phyloP scores from a whole-genome alignment of 495 filamentous ascomycete species.

The Talaromyces proteolyticus region DNA sequence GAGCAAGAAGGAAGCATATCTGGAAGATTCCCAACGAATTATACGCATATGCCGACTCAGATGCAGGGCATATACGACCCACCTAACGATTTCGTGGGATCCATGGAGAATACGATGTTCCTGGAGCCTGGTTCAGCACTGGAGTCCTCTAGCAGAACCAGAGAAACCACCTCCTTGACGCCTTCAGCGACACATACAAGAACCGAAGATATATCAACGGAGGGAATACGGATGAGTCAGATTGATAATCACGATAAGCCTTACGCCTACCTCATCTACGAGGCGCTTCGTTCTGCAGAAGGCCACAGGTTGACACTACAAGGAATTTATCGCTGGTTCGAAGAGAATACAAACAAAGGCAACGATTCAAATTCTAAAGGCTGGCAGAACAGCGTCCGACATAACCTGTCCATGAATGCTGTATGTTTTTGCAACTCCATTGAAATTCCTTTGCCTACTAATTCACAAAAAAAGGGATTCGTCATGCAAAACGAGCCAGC shows the following conservation, averaged over 20 bases:
- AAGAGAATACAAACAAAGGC: slow-evolving; percentile 70
- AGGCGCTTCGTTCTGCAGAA: slow-evolving; percentile 61
- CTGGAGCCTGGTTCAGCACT: not conserved
- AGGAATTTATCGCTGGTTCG: slow-evolving; percentile 89
- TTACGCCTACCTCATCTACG: slow-evolving; percentile 79
- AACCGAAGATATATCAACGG: no score
- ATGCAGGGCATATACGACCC: not conserved
- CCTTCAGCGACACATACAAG: not conserved
- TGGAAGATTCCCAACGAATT: not conserved
- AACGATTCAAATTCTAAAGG: slow-evolving; percentile 60
- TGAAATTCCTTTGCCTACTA: slow-evolving; percentile 5
- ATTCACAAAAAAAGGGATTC: slow-evolving; percentile 50
- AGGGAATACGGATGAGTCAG: slow-evolving; percentile 13
- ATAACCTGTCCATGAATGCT: slow-evolving; percentile 95
- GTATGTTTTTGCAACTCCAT: slow-evolving; percentile 59
- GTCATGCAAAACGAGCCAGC: slow-evolving; percentile 43
- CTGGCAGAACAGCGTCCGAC: slow-evolving; percentile 96
- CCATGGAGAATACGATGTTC: not conserved
- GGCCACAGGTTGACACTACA: slow-evolving; percentile 68
- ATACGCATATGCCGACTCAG: not conserved
- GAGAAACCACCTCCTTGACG: not conserved
- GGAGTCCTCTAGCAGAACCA: not conserved
- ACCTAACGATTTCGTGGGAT: not conserved
- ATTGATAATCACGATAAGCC: slow-evolving; percentile 48
- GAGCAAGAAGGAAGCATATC: not conserved